phyloP scores from a whole-genome alignment of 176 grass and related monocot species.

The Lolium rigidum region DNA sequence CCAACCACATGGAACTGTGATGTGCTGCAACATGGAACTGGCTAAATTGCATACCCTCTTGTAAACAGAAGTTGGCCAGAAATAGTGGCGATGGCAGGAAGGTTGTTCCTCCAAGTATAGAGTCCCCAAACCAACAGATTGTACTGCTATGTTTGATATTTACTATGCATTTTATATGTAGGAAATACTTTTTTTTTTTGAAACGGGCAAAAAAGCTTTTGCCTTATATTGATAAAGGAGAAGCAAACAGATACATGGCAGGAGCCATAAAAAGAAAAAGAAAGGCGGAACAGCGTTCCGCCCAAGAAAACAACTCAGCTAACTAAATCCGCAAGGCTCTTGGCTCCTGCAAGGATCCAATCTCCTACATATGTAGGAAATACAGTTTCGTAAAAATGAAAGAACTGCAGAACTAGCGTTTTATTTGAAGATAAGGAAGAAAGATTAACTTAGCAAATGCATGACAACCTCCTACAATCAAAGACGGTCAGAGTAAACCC shows the following conservation, averaged over 20 bases:
- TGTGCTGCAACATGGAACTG: background rate
- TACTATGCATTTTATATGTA: background rate
- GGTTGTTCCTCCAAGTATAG: conserved; percentile 12
- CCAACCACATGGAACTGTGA: background rate
- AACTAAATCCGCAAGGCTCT: too few species aligned
- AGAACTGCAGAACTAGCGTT: background rate
- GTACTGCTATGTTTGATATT: background rate
- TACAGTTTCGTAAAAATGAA: background rate
- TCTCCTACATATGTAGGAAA: background rate
- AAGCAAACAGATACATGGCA: too few species aligned
- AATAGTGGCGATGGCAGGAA: background rate
- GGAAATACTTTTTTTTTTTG: too few species aligned
- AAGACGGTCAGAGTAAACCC: background rate
- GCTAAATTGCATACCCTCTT: background rate
- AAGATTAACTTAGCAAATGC: background rate
- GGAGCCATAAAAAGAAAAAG: too few species aligned
- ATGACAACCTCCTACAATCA: background rate
- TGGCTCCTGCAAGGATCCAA: too few species aligned
- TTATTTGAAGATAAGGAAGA: background rate
- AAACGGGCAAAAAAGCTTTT: too few species aligned
- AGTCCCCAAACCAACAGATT: background rate
- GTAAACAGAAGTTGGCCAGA: background rate
- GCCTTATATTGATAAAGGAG: too few species aligned
- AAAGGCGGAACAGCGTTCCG: too few species aligned
- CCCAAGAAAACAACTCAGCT: too few species aligned